Evolutionary conservation across 345 rosid genomes (phyloP), one percentile per base, ranked within the genome.

Genomic region (Orychophragmus violaceus): DNA sequence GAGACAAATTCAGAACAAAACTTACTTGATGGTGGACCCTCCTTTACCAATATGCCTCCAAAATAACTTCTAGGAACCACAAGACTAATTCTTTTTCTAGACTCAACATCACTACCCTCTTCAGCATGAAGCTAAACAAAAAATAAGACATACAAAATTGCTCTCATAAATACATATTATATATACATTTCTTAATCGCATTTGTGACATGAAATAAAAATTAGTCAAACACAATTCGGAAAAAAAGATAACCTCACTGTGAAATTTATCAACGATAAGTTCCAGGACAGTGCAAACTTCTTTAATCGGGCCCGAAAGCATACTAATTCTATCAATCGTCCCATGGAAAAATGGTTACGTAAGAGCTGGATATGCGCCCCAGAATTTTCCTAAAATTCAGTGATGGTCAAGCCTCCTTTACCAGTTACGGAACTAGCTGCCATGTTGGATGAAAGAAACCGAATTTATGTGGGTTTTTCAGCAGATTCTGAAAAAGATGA

Each of bases 341-440:
- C 97, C 98, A 0, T 97, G 99, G 64, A 95, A 95, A 75, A 87
- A 86, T 84, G 87, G 74, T 82, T 91, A 55, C 98, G 95, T 4
- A 98, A 95, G 69, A 95, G 78, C 82, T 95, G 98, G 78, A 95
- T 91, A 67, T 96, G 81, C 3, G 99, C 96, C 28, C 98, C 94
- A 0, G 99, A 95, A 67, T 89, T 88, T 3, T 91, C 81, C 82
- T 95, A 98, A 66, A 95, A 91, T 19, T 95, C 99, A 51, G 90
- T 89, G 68, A 95, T 95, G 30, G 97, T 95, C 13, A 94, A 89
- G 62, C 99, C 99, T 63, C 96, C 96, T 81, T 91, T 95, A 75
- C 99, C 98, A 72, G 91, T 95, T 58, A 95, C 90, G 16, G 99
- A 92, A 73, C 99, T 98, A 64, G 99, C 99, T 7, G 96, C 91